A percentile compares a stretch with the other conserved stretches of the same genome.
Conservation (phyloP, 306 rosid species). For the Lathyrus tuberosus region DNA sequence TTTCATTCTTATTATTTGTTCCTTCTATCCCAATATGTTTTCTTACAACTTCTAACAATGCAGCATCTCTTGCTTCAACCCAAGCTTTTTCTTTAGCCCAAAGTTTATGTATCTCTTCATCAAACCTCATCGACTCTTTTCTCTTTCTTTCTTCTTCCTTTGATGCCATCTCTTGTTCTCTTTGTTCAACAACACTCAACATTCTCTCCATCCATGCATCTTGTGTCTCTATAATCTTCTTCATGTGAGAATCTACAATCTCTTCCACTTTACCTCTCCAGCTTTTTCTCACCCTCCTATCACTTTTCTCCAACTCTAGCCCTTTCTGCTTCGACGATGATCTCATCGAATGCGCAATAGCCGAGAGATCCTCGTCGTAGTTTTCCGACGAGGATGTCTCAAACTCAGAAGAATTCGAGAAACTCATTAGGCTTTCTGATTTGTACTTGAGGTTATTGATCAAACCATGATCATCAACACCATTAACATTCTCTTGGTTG, state of each 20-base stretch:
- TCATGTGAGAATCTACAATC: conserved; percentile 61
- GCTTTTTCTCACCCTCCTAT: conserved; percentile 42
- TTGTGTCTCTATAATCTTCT: conserved; percentile 63
- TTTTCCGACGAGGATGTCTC: conserved; percentile 71
- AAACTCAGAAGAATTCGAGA: conserved; percentile 67
- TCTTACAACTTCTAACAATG: conserved; percentile 58
- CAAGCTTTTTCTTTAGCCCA: conserved; percentile 80
- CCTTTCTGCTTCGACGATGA: conserved; percentile 43
- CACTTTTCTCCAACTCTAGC: conserved; percentile 3
- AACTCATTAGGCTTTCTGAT: conserved; percentile 50
- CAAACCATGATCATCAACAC: conserved; percentile 8
- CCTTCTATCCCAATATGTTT: conserved; percentile 44
- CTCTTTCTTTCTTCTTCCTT: conserved; percentile 70
- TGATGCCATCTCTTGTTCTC: conserved; percentile 56
- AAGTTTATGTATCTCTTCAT: conserved; percentile 52
- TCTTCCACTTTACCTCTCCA: conserved; percentile 65
- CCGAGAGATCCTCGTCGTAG: conserved; percentile 58
- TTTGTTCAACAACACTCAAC: conserved; percentile 55
- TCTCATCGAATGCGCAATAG: conserved; percentile 50
- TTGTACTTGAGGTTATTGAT: conserved; percentile 23
- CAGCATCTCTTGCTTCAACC: conserved; percentile 68
- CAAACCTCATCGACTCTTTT: conserved; percentile 53
- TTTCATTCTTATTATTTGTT: conserved; percentile 19
- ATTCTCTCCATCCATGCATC: conserved; percentile 77
- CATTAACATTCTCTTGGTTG: conserved; percentile 34